A percentile compares a stretch with the other conserved stretches of the same genome.
These are phyloP conservation scores for Mucor velutinosus DNA, from an alignment of 371 early-diverging fungal species.

Conservation along the genomic window DNA sequence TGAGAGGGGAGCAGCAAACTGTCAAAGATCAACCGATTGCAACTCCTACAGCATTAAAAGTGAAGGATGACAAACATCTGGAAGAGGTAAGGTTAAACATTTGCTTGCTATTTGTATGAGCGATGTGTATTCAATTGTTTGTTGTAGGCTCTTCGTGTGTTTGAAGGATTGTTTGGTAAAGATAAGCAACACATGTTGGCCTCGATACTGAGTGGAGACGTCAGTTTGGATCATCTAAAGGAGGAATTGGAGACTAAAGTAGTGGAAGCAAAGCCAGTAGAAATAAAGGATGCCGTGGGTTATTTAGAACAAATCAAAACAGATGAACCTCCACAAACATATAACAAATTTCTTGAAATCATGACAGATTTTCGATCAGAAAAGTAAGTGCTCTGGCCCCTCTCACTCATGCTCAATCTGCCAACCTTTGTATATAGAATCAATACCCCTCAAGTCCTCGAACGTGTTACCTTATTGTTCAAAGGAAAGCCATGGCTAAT, in stretches of 20 bases:
- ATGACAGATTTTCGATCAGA: conserved; percentile 34
- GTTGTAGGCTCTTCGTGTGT: conserved; percentile 21
- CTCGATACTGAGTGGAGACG: conserved; percentile 2
- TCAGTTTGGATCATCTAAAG: neutral
- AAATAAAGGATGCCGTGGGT: conserved; percentile 33
- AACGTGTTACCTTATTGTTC: conserved; percentile 34
- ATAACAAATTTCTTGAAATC: conserved; percentile 28
- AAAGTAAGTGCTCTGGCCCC: conserved; percentile 15
- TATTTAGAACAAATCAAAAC: conserved; percentile 30
- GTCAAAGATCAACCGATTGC: neutral
- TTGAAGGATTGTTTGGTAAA: conserved; percentile 31
- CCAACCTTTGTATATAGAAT: conserved; percentile 15
- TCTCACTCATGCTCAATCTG: neutral
- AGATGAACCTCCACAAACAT: conserved; percentile 23
- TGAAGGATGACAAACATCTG: conserved; percentile 19
- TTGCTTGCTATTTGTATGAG: neutral
- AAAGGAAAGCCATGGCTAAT: conserved; percentile 37
- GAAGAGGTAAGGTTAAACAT: conserved; percentile 8
- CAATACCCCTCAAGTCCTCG: conserved; percentile 41
- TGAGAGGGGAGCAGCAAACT: conserved; percentile 24
- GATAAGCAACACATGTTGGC: conserved; percentile 22
- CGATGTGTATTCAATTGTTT: neutral
- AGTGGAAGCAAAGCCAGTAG: conserved; percentile 17
- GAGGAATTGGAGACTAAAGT: neutral
- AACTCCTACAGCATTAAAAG: neutral